Conservation (phyloP, 139 green algal species). For the Coelastrella sp. region DNA sequence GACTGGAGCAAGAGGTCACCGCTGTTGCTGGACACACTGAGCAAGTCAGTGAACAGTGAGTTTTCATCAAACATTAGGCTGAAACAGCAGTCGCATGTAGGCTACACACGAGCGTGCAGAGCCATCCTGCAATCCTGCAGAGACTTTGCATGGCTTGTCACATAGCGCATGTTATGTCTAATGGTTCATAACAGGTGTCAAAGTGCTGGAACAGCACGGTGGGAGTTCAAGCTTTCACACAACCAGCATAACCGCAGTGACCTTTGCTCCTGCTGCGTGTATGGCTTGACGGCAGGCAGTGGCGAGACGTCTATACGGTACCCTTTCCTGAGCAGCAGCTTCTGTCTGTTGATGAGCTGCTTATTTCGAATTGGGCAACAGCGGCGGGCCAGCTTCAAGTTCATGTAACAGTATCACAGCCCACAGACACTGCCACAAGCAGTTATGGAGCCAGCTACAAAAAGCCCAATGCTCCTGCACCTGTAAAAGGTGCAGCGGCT, state of each 20-base stretch:
- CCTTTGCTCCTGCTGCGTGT: no score
- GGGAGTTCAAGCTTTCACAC: no score
- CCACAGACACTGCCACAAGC: neutral
- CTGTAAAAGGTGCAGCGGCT: neutral
- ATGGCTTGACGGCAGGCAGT: neutral
- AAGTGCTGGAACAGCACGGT: no score
- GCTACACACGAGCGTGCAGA: no score
- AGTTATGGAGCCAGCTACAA: neutral
- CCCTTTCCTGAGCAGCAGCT: neutral
- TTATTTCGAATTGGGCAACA: constrained; percentile 8
- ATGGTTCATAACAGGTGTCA: no score
- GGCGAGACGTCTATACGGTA: neutral
- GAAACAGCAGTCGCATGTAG: no score
- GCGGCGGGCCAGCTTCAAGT: constrained; percentile 20
- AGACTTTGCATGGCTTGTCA: no score
- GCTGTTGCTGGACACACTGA: neutral
- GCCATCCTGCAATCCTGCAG: no score
- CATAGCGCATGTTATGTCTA: no score
- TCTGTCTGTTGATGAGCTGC: constrained; percentile 21
- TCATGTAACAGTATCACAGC: neutral
- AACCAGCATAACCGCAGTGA: no score
- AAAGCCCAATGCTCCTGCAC: neutral
- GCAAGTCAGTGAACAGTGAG: neutral
- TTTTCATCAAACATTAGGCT: no score
- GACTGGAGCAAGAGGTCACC: constrained; percentile 15